These are phyloP conservation scores for Gossypium stocksii DNA, from an alignment of 345 rosid species.

Conservation along the genomic window DNA sequence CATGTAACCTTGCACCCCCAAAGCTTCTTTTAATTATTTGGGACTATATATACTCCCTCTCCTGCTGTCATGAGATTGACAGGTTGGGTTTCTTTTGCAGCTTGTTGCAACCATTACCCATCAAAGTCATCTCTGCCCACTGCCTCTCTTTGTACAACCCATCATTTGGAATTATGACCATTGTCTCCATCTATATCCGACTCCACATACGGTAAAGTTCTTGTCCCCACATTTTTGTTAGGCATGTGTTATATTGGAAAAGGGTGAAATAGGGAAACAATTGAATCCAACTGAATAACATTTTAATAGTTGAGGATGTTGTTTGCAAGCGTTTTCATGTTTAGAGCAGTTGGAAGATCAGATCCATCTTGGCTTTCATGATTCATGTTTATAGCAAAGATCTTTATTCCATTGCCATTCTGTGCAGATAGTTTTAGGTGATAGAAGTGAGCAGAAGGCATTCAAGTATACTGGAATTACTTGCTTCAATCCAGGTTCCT, in stretches of 20 bases:
- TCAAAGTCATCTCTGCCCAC: slow-evolving; percentile 93
- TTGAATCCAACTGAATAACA: background rate
- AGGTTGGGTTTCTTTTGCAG: slow-evolving; percentile 41
- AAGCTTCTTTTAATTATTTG: background rate
- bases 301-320: background rate
- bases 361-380: background rate
- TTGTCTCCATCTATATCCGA: slow-evolving; percentile 81
- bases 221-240: background rate
- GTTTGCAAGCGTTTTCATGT: background rate
- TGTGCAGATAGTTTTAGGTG: slow-evolving; percentile 74
- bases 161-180: slow-evolving; percentile 96
- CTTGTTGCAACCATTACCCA: slow-evolving; percentile 90
- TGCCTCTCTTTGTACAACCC: slow-evolving; percentile 87
- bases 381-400: background rate
- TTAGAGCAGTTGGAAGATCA: background rate
- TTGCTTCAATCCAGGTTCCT: slow-evolving; percentile 91
- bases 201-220: slow-evolving; percentile 77
- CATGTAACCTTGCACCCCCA: slow-evolving; percentile 47
- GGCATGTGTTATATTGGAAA: slow-evolving; percentile 9
- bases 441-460: slow-evolving; percentile 76
- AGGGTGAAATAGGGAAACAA: background rate
- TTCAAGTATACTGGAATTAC: slow-evolving; percentile 72
- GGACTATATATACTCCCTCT: background rate
- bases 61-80: slow-evolving; percentile 11
- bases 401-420: slow-evolving; percentile 10